Percentiles rank a stretch among this genome's conserved stretches.
phyloP scores from a whole-genome alignment of 805 yeast genomes.

The Barnettozyma sucrosica region DNA sequence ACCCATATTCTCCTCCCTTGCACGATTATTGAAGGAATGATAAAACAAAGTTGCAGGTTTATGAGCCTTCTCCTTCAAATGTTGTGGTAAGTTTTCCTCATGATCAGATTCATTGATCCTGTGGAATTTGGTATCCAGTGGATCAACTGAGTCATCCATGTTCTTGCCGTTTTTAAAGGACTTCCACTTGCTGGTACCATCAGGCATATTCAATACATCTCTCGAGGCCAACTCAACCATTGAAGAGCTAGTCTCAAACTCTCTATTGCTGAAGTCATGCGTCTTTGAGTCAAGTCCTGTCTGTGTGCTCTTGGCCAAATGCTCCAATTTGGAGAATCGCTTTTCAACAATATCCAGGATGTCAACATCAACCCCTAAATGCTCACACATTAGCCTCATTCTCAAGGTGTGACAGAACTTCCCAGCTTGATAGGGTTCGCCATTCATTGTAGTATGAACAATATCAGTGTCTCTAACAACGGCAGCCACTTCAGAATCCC shows the following conservation, averaged over 20 bases:
- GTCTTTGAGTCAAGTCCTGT: slow-evolving; percentile 37
- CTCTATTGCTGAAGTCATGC: slow-evolving; percentile 30
- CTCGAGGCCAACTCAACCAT: slow-evolving; percentile 73
- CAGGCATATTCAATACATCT: slow-evolving; percentile 47
- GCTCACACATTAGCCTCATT: slow-evolving; percentile 93
- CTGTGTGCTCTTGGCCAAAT: slow-evolving; percentile 27
- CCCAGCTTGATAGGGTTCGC: slow-evolving; percentile 73
- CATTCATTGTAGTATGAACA: slow-evolving; percentile 67
- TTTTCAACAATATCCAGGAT: slow-evolving; percentile 75
- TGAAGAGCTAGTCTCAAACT: slow-evolving; percentile 43
- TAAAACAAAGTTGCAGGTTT: slow-evolving; percentile 21
- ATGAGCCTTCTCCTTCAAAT: slow-evolving; percentile 16
- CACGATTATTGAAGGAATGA: slow-evolving; percentile 77
- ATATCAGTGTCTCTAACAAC: slow-evolving; percentile 78
- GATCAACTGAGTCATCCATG: slow-evolving; percentile 11
- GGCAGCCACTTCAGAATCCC: slow-evolving; percentile 95
- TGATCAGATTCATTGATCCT: slow-evolving; percentile 21
- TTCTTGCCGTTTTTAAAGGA: slow-evolving; percentile 11
- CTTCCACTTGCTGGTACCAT: slow-evolving; percentile 47
- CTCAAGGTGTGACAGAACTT: slow-evolving; percentile 86
- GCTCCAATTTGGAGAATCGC: slow-evolving; percentile 44
- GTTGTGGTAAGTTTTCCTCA: slow-evolving; percentile 20
- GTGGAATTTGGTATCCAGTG: slow-evolving; percentile 23
- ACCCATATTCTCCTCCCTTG: slow-evolving; percentile 84
- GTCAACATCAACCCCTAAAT: slow-evolving; percentile 90